These are phyloP conservation scores for Cymbopogon citratus DNA, from an alignment of 176 grass and related monocot genomes.

Conservation along the genomic window DNA sequence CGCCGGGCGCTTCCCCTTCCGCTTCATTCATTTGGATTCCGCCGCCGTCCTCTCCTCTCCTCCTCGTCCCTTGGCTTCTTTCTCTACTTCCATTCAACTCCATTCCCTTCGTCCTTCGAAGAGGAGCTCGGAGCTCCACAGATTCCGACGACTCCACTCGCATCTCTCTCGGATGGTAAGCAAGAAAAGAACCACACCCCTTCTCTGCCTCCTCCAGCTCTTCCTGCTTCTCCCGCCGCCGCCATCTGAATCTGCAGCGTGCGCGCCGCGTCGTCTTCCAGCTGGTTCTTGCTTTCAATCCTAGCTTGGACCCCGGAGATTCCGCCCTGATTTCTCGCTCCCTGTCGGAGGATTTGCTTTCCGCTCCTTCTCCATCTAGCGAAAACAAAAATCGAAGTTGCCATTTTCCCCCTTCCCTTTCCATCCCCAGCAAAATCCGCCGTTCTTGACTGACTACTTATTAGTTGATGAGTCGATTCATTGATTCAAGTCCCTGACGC, in stretches of 20 bases:
- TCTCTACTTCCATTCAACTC: not conserved
- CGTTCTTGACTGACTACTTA: not conserved
- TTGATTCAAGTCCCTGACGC: no score
- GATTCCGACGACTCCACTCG: not conserved
- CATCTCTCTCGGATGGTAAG: conserved; percentile 25
- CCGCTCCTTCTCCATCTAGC: rapidly evolving
- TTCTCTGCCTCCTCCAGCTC: not conserved
- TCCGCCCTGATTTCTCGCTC: not conserved
- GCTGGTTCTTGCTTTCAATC: not conserved
- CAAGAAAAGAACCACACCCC: not conserved
- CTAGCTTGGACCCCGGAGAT: not conserved
- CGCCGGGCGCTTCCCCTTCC: not conserved
- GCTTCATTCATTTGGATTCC: not conserved
- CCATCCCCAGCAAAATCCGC: not conserved
- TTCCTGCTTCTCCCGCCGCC: not conserved
- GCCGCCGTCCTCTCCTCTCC: not conserved
- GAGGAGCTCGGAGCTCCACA: not conserved
- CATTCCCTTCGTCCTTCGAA: not conserved
- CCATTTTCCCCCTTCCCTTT: not conserved
- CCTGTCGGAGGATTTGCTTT: conserved; percentile 21
- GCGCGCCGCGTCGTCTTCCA: not conserved
- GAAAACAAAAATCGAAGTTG: not conserved
- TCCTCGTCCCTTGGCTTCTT: not conserved
- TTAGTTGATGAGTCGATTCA: no score
- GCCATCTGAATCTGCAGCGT: not conserved